Percentiles rank a stretch among this genome's conserved stretches.
phyloP scores from a whole-genome alignment of 306 rosid genomes.

The Vachellia pachyceras region DNA sequence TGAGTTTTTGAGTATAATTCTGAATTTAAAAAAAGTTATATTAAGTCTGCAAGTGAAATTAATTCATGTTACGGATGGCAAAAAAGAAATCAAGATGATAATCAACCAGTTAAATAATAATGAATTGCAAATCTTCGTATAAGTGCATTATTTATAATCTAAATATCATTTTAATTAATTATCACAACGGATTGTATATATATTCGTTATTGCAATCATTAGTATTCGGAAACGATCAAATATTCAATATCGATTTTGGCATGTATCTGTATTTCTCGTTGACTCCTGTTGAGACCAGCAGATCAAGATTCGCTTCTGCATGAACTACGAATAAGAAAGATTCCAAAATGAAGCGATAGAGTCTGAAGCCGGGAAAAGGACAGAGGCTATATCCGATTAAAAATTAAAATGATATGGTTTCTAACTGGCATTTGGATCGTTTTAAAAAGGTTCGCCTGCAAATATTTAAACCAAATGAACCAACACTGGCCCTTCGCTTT shows the following conservation, averaged over 20 bases:
- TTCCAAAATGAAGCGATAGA: not conserved
- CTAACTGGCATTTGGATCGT: not conserved
- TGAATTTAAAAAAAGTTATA: not conserved
- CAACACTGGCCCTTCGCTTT: too few relatives aligned
- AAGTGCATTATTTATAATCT: too few relatives aligned
- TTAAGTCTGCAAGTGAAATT: not conserved
- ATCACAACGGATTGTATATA: too few relatives aligned
- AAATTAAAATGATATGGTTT: not conserved
- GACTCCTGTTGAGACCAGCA: not conserved
- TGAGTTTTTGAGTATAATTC: not conserved
- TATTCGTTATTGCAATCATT: not conserved
- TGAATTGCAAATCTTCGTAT: not conserved
- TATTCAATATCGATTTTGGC: not conserved
- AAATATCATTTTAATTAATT: too few relatives aligned
- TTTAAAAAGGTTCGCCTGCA: not conserved
- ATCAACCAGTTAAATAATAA: too few relatives aligned
- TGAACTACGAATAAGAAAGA: not conserved
- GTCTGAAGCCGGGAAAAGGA: not conserved
- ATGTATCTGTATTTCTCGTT: not conserved
- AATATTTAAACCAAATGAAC: not conserved
- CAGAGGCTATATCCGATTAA: not conserved
- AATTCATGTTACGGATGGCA: not conserved
- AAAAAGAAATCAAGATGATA: not conserved
- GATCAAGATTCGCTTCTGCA: conserved; percentile 15
- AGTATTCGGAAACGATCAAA: not conserved